A percentile compares a stretch with the other conserved stretches of the same genome.
Conservation (phyloP, 495 filamentous ascomycete genomes). For the Penicillium coprophilum region DNA sequence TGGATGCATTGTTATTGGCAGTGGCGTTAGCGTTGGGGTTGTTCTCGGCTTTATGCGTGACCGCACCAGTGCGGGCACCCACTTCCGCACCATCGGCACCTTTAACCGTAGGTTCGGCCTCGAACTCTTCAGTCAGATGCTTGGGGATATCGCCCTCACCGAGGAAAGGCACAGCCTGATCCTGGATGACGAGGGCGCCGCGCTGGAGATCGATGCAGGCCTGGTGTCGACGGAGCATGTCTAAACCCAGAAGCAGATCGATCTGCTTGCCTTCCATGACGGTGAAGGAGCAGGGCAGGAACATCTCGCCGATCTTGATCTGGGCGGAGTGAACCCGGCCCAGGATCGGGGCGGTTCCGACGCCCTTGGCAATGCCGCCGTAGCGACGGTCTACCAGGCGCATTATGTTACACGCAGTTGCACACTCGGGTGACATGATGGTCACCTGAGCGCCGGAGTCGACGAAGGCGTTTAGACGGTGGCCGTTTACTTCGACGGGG, state of each 20-base stretch:
- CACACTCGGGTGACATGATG: constrained; percentile 95
- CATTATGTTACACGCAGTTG: constrained; percentile 92
- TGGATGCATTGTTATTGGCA: constrained; percentile 1
- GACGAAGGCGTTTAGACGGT: constrained; percentile 92
- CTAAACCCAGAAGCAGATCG: constrained; percentile 89
- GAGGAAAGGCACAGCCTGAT: constrained; percentile 82
- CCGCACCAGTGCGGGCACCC: constrained; percentile 79
- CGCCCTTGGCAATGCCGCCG: constrained; percentile 85
- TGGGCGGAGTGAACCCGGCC: constrained; percentile 92
- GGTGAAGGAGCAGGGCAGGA: constrained; percentile 93
- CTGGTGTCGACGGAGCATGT: constrained; percentile 95
- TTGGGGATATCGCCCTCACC: constrained; percentile 92
- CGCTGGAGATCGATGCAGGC: constrained; percentile 84
- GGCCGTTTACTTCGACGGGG: constrained; percentile 89
- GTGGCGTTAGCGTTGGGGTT: neutral
- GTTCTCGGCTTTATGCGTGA: constrained; percentile 57
- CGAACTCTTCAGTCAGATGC: constrained; percentile 62
- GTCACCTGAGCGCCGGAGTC: constrained; percentile 97
- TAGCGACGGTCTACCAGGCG: constrained; percentile 92
- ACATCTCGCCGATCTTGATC: constrained; percentile 86
- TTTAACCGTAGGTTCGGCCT: constrained; percentile 79
- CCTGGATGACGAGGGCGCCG: constrained; percentile 81
- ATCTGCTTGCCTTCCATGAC: constrained; percentile 99
- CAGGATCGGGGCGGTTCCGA: constrained; percentile 90
- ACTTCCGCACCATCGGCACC: constrained; percentile 85